A percentile compares a stretch with the other conserved stretches of the same genome.
Conservation (phyloP, 116 monocot genomes). For the Phalaenopsis hybrid region DNA sequence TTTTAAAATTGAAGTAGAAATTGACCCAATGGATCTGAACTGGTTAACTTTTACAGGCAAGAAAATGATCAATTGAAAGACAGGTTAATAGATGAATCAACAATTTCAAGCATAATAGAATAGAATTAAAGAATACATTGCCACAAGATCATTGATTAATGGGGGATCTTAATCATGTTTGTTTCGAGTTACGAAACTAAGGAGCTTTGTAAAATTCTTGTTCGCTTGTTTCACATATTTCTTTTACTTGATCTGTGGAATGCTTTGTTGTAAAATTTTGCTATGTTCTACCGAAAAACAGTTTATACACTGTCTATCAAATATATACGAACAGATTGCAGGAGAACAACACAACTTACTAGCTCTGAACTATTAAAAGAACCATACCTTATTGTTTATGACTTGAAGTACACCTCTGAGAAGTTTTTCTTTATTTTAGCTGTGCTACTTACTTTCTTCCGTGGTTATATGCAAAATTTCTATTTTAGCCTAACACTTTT, state of each 20-base stretch:
- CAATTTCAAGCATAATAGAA: slow-evolving; percentile 1
- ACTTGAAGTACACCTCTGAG: no score
- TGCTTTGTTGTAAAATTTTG: not conserved
- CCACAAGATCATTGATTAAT: not conserved
- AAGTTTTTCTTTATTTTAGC: not conserved
- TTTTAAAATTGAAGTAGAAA: not conserved
- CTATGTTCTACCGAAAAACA: not conserved
- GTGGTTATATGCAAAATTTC: not conserved
- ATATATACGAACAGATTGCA: not conserved
- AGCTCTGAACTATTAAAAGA: not conserved
- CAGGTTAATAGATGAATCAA: not conserved
- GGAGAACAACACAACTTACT: not conserved
- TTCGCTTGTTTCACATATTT: not conserved
- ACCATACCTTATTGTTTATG: not conserved
- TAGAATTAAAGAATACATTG: slow-evolving; percentile 1
- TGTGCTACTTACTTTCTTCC: not conserved
- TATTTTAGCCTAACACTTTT: not conserved
- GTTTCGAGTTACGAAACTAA: not conserved
- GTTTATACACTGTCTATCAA: not conserved
- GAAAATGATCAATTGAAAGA: not conserved
- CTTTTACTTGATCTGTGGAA: not conserved
- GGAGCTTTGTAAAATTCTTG: not conserved
- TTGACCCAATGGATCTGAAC: not conserved
- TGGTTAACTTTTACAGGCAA: not conserved
- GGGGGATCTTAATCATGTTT: not conserved